Evolutionary conservation across 805 yeast genomes (phyloP).

Genomic region (Millerago galiae): DNA sequence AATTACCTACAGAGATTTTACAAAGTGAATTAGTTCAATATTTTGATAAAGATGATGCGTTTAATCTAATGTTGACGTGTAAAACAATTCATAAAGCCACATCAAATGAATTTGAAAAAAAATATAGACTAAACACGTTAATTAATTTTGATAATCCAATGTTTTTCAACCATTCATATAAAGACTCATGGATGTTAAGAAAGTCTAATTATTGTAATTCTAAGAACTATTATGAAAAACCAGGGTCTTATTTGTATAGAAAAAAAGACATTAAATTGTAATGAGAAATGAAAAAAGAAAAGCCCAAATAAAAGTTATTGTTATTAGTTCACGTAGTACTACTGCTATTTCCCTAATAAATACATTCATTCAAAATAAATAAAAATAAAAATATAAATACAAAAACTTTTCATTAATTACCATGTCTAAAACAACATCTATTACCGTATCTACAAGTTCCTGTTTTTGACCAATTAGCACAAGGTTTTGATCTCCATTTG

Average conservation of each 20-base stretch:
- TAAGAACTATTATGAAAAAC: conserved; percentile 1
- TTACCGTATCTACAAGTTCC: conserved; percentile 86
- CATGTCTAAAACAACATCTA: conserved; percentile 89
- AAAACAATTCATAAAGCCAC: conserved; percentile 15
- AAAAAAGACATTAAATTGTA: too few relatives aligned
- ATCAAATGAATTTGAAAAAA: conserved; percentile 7
- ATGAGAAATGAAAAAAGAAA: too few relatives aligned
- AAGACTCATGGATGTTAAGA: conserved; percentile 2
- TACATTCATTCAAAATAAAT: too few relatives aligned
- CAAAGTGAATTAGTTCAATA: conserved; percentile 13
- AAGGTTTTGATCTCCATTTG: conserved; percentile 87
- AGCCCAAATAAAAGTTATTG: too few relatives aligned
- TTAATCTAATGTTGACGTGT: conserved; percentile 17
- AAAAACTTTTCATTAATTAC: conserved; percentile 18
- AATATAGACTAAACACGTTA: conserved; percentile 9
- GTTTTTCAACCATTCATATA: conserved; percentile 2
- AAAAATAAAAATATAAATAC: not conserved
- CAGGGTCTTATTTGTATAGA: not conserved
- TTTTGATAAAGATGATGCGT: conserved; percentile 15
- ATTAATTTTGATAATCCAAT: conserved; percentile 19
- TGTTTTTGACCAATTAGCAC: conserved; percentile 78
- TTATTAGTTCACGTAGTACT: too few relatives aligned
- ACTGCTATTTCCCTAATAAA: too few relatives aligned
- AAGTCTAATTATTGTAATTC: conserved; percentile 1
- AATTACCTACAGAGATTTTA: conserved; percentile 18